A percentile compares a stretch with the other conserved stretches of the same genome.
Evolutionary conservation across 1,284 basidiomycete species (phyloP).

Genomic region (Coniophora puteana): DNA sequence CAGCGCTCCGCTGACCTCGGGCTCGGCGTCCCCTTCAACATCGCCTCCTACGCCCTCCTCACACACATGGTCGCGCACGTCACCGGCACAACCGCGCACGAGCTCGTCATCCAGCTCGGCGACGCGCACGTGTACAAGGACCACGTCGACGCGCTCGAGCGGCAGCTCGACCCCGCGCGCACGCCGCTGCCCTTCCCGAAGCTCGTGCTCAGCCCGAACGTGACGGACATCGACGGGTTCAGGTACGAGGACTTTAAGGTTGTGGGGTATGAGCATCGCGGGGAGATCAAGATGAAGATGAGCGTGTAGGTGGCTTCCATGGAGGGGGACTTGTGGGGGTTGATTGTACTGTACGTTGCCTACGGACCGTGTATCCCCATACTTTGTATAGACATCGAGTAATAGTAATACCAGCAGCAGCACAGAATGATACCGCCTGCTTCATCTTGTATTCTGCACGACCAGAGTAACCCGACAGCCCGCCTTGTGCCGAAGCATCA

Average conservation of each 20-base stretch:
- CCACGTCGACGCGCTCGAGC: conserved; percentile 83
- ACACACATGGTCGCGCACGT: conserved; percentile 96
- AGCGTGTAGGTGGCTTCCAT: conserved; percentile 77
- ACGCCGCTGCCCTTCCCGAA: conserved; percentile 85
- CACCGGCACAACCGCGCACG: conserved; percentile 82
- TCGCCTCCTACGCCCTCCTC: conserved; percentile 94
- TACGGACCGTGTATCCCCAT: not conserved
- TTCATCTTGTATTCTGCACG: not conserved
- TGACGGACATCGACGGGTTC: conserved; percentile 82
- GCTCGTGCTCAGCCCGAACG: conserved; percentile 64
- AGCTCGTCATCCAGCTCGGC: conserved; percentile 91
- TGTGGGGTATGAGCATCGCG: conserved; percentile 84
- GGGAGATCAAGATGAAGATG: conserved; percentile 96
- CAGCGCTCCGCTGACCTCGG: conserved; percentile 97
- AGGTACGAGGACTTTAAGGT: conserved; percentile 80
- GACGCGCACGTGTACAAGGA: conserved; percentile 97
- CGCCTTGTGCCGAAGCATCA: not conserved
- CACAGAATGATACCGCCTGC: not conserved
- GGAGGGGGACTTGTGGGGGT: too few species aligned
- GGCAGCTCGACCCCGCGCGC: conserved; percentile 71
- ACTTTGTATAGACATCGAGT: not conserved
- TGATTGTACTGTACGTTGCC: not conserved
- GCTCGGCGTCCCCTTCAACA: conserved; percentile 97
- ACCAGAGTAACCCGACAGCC: not conserved
- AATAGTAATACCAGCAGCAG: not conserved